Conservation (phyloP, 2,329 filamentous ascomycete species). For the Alternaria tenuissima region DNA sequence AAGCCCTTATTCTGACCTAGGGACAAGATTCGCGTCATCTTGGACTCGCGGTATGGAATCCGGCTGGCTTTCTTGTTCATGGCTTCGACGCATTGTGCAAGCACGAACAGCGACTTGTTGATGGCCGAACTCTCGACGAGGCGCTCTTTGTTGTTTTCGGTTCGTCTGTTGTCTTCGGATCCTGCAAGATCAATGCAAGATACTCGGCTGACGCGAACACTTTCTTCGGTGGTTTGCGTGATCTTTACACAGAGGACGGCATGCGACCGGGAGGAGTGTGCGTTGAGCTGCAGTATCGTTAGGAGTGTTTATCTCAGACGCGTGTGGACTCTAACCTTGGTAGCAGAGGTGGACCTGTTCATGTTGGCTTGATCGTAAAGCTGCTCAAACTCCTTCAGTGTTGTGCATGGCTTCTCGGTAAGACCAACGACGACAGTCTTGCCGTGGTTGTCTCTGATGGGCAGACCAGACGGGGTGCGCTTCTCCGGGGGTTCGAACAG, state of each 20-base stretch:
- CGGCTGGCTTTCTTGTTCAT: conserved; percentile 78
- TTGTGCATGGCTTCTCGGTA: conserved; percentile 81
- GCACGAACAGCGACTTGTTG: conserved; percentile 95
- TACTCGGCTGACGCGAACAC: conserved; percentile 77
- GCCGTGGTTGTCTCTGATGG: conserved; percentile 83
- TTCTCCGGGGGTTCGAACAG: conserved; percentile 88
- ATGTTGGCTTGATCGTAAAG: conserved; percentile 92
- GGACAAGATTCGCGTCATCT: conserved; percentile 95
- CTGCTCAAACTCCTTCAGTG: conserved; percentile 87
- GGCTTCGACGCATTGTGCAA: conserved; percentile 94
- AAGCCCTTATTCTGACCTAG: conserved; percentile 94
- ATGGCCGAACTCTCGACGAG: conserved; percentile 96
- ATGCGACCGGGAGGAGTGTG: conserved; percentile 88
- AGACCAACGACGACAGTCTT: conserved; percentile 88
- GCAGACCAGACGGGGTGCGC: conserved; percentile 80
- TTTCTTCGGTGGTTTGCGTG: conserved; percentile 74
- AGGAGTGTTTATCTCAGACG: conserved; percentile 9
- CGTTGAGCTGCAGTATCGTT: conserved; percentile 69
- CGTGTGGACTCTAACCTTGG: conserved; percentile 65
- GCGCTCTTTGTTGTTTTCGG: conserved; percentile 91
- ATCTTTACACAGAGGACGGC: conserved; percentile 92
- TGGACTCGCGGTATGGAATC: conserved; percentile 92
- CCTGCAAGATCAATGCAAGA: conserved; percentile 95
- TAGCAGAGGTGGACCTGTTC: conserved; percentile 87
- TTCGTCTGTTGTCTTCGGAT: conserved; percentile 93